These are phyloP conservation scores for Coelastrella sp. DNA, from an alignment of 139 green algal species.

Conservation along the genomic window DNA sequence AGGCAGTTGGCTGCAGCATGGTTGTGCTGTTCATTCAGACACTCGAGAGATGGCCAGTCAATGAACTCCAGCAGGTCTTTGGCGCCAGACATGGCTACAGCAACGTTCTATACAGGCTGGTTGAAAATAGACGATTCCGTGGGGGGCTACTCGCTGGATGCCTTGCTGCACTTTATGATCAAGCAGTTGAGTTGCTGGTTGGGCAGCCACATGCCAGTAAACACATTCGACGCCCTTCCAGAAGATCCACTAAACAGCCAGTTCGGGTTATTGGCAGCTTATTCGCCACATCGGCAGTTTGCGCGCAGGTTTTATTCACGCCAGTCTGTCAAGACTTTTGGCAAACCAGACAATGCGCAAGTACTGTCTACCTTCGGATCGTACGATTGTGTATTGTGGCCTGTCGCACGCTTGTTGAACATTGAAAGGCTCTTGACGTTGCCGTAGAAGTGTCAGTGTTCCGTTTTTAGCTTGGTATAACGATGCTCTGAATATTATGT, in stretches of 20 bases:
- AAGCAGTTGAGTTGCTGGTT: too few species aligned
- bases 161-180: too few species aligned
- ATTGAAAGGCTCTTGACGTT: not conserved
- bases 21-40: constrained; percentile 79
- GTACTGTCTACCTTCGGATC: not conserved
- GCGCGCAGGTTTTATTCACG: not conserved
- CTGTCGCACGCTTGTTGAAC: not conserved
- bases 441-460: not conserved
- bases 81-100: not conserved
- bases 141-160: too few species aligned
- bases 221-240: too few species aligned
- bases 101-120: too few species aligned
- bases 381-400: not conserved
- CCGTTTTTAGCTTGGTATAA: not conserved
- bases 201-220: too few species aligned
- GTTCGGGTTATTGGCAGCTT: too few species aligned
- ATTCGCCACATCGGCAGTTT: not conserved
- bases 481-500: not conserved
- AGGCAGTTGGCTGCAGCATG: constrained; percentile 52
- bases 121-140: too few species aligned
- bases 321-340: not conserved
- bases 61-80: constrained; percentile 86
- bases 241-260: too few species aligned
- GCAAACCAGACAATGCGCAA: not conserved
- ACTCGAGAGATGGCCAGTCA: constrained; percentile 82